Percentiles rank a stretch among this genome's conserved stretches.
Conservation (phyloP, 768 basidiomycete species). For the Suillus plorans region DNA sequence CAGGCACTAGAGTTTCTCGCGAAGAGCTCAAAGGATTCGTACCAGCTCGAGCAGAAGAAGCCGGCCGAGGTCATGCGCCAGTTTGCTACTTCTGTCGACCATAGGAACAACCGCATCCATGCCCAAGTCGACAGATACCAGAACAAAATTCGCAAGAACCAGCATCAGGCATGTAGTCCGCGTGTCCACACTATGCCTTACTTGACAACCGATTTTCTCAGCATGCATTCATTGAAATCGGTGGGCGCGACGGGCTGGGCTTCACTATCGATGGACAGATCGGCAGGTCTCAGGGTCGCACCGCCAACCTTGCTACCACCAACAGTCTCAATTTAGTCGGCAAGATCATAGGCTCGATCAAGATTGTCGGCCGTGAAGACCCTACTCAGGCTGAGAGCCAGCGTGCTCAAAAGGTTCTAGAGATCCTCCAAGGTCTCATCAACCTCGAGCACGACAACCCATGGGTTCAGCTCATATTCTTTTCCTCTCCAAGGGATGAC, state of each 20-base stretch:
- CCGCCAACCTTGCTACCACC: conserved; percentile 21
- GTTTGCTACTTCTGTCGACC: conserved; percentile 17
- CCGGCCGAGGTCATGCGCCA: conserved; percentile 23
- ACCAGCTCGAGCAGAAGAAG: conserved; percentile 28
- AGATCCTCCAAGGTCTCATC: conserved; percentile 34
- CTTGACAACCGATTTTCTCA: conserved; percentile 5
- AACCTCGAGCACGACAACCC: conserved; percentile 31
- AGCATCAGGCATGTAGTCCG: conserved; percentile 35
- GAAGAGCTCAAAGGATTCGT: conserved; percentile 23
- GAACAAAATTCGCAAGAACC: conserved; percentile 29
- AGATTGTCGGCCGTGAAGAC: conserved; percentile 52
- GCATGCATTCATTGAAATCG: conserved; percentile 24
- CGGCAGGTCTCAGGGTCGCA: conserved; percentile 10
- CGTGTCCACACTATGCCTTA: background rate
- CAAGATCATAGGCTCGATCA: conserved; percentile 36
- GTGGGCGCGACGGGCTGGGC: conserved; percentile 16
- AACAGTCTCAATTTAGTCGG: conserved; percentile 28
- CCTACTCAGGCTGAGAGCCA: conserved; percentile 59
- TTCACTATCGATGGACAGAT: conserved; percentile 25
- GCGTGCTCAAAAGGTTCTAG: conserved; percentile 30
- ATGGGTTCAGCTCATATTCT: conserved; percentile 39
- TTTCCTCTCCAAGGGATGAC: conserved; percentile 21
- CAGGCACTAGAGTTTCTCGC: conserved; percentile 29
- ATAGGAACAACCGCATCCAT: conserved; percentile 14
- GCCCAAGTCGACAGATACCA: conserved; percentile 29